Conservation (phyloP, 371 early-diverging fungal species). For the Parasitella parasitica region DNA sequence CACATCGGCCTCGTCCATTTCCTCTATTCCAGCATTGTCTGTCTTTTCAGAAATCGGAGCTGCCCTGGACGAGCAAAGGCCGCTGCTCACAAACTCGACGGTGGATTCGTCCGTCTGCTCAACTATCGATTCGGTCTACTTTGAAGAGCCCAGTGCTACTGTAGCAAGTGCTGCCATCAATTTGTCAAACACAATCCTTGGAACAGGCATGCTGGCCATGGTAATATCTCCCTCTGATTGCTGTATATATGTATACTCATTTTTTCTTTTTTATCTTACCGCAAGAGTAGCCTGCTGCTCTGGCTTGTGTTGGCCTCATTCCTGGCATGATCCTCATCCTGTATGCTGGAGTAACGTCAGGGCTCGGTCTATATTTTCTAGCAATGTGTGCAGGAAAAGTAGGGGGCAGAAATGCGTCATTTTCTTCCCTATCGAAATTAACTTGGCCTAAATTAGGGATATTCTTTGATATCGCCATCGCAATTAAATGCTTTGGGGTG, state of each 20-base stretch:
- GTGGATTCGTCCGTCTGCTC: slow-evolving; percentile 8
- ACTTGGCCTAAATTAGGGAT: slow-evolving; percentile 92
- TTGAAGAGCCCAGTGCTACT: slow-evolving; percentile 32
- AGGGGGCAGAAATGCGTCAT: slow-evolving; percentile 79
- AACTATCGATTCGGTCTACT: background rate
- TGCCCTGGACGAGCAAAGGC: slow-evolving; percentile 22
- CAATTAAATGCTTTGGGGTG: slow-evolving; percentile 99
- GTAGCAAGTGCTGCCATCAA: slow-evolving; percentile 62
- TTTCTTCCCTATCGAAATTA: slow-evolving; percentile 85
- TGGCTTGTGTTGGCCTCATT: slow-evolving; percentile 84
- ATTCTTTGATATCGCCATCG: slow-evolving; percentile 96
- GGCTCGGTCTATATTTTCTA: slow-evolving; percentile 84
- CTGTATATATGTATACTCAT: background rate
- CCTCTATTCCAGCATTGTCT: slow-evolving; percentile 25
- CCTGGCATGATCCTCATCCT: slow-evolving; percentile 79
- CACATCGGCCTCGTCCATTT: slow-evolving; percentile 29
- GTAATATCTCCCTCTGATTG: slow-evolving; percentile 36
- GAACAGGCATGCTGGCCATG: slow-evolving; percentile 98
- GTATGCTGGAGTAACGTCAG: slow-evolving; percentile 75
- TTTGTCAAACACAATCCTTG: slow-evolving; percentile 92
- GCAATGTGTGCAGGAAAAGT: slow-evolving; percentile 72
- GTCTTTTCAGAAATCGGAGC: slow-evolving; percentile 21
- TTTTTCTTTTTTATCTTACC: too few relatives aligned
- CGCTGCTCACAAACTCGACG: slow-evolving; percentile 27
- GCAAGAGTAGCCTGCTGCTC: slow-evolving; percentile 67